Conservation (phyloP, 305 asterid genomes). For the Solanum hybrid region DNA sequence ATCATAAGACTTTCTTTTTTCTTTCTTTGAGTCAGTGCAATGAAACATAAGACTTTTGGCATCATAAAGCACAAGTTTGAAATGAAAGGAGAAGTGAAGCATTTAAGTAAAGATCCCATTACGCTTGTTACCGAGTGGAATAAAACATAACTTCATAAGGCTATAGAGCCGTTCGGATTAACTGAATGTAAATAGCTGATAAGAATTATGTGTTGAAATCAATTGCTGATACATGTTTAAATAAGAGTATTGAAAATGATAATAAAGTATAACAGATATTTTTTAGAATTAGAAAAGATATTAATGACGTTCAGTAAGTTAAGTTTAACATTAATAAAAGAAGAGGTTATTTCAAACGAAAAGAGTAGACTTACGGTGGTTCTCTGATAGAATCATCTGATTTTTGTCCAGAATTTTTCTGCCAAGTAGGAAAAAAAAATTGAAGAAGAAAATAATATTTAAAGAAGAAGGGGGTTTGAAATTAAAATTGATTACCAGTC, state of each 20-base stretch:
- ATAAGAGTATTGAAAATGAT: background rate
- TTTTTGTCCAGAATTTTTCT: conserved; percentile 54
- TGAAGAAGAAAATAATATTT: background rate
- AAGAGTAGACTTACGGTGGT: conserved; percentile 63
- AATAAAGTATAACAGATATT: background rate
- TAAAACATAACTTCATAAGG: background rate
- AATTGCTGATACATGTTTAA: background rate
- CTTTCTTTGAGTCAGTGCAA: background rate
- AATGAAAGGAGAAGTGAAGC: background rate
- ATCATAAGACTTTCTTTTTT: background rate
- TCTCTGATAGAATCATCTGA: conserved; percentile 60
- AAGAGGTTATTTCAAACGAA: background rate
- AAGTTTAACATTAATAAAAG: background rate
- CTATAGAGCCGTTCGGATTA: background rate
- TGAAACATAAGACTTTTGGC: background rate
- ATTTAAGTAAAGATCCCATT: background rate
- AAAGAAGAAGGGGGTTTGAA: background rate
- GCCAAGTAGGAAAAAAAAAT: conserved; percentile 13
- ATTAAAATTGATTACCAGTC: conserved; percentile 31
- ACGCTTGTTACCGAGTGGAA: background rate
- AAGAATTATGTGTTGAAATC: background rate
- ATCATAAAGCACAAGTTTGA: background rate
- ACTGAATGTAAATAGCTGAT: background rate
- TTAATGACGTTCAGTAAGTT: background rate
- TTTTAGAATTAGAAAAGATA: background rate